phyloP scores from a whole-genome alignment of 768 basidiomycete genomes.

The Auriscalpium vulgare region DNA sequence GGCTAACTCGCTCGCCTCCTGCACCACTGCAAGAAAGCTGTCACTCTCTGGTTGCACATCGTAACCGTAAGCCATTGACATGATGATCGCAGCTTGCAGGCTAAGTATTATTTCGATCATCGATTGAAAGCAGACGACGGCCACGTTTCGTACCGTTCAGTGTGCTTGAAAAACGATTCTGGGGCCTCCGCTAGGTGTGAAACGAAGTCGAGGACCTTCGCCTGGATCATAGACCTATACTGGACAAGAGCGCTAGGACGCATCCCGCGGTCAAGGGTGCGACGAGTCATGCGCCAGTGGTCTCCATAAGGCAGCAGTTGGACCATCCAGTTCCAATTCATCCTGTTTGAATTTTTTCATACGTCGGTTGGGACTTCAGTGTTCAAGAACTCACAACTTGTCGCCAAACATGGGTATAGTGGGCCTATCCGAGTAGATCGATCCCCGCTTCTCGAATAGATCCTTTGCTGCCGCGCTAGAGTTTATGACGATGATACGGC shows the following conservation, averaged over 20 bases:
- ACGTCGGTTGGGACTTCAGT: background rate
- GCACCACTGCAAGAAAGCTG: background rate
- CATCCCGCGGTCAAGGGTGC: background rate
- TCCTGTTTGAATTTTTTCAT: background rate
- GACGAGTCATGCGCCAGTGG: background rate
- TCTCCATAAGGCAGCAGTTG: background rate
- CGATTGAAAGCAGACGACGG: background rate
- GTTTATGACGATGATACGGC: conserved; percentile 41
- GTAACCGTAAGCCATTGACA: background rate
- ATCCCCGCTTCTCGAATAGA: background rate
- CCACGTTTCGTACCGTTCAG: background rate
- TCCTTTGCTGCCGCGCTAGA: conserved; percentile 35
- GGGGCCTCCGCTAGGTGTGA: background rate
- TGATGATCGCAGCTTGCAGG: background rate
- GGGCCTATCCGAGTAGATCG: background rate
- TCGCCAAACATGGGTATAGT: background rate
- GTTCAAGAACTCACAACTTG: background rate
- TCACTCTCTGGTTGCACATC: background rate
- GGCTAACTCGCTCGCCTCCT: background rate
- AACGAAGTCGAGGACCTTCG: background rate
- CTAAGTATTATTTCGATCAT: background rate
- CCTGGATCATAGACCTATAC: background rate
- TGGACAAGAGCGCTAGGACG: background rate
- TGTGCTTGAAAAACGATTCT: background rate
- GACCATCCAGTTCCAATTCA: background rate